Conservation (phyloP, 2,329 filamentous ascomycete genomes). For the Colletotrichum acutatum region DNA sequence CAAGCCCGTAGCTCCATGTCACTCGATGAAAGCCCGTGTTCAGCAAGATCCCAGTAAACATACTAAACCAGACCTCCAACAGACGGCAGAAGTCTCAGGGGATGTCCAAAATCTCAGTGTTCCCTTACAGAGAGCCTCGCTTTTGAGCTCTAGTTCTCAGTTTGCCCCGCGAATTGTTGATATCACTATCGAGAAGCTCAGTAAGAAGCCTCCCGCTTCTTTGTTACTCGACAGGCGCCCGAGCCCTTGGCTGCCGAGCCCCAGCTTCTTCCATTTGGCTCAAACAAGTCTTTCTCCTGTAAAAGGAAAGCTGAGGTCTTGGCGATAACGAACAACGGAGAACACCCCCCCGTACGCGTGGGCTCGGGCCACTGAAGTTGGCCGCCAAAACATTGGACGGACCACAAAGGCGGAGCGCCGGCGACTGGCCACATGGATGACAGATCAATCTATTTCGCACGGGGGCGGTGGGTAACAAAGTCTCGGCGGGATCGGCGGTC, state of each 20-base stretch:
- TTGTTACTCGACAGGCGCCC: background rate
- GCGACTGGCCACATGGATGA: background rate
- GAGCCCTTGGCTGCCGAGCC: background rate
- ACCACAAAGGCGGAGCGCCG: background rate
- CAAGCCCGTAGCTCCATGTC: background rate
- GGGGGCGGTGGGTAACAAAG: slow-evolving; percentile 18
- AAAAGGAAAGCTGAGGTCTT: slow-evolving; percentile 23
- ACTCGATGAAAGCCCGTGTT: background rate
- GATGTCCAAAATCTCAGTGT: background rate
- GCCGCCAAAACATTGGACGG: slow-evolving; percentile 10
- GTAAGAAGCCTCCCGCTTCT: background rate
- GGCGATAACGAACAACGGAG: slow-evolving; percentile 5
- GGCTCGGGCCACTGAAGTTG: background rate
- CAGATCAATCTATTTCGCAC: slow-evolving; percentile 33
- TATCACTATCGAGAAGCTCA: background rate
- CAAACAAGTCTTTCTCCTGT: slow-evolving; percentile 15
- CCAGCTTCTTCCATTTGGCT: background rate
- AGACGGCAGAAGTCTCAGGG: background rate
- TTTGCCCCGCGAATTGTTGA: background rate
- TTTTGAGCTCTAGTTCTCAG: background rate
- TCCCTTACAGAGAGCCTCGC: background rate
- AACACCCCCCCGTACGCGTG: slow-evolving; percentile 13
- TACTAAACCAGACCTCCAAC: background rate
- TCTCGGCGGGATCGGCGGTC: slow-evolving; percentile 30
- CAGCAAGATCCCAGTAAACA: background rate